Evolutionary conservation across 2,329 filamentous ascomycete genomes (phyloP).

Genomic region (Ascochyta clinopodiicola): DNA sequence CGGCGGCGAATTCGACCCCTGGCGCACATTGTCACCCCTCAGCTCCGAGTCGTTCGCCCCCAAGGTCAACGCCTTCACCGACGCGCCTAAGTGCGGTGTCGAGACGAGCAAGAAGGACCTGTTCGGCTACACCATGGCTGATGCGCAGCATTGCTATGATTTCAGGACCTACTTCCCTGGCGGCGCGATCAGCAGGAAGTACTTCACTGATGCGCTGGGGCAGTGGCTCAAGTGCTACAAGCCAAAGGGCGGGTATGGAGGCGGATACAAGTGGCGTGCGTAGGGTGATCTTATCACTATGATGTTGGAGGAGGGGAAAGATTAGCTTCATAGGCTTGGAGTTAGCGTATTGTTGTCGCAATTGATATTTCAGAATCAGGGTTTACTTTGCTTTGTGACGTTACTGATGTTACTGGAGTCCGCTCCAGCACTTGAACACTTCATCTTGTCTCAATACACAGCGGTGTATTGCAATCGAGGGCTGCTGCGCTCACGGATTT

Average conservation of each 20-base stretch:
- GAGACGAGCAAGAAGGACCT: constrained; percentile 47
- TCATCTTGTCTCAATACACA: too few relatives aligned
- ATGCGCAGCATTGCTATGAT: constrained; percentile 60
- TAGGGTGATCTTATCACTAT: background rate
- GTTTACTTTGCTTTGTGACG: too few relatives aligned
- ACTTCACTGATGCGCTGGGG: constrained; percentile 53
- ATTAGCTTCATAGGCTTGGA: background rate
- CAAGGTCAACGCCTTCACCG: constrained; percentile 46
- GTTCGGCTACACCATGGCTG: constrained; percentile 56
- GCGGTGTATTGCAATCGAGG: too few relatives aligned
- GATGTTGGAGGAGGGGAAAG: background rate
- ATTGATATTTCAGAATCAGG: too few relatives aligned
- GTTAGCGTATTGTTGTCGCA: background rate
- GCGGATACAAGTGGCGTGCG: constrained; percentile 6
- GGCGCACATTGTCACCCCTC: constrained; percentile 56
- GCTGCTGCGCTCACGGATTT: too few relatives aligned
- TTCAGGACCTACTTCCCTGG: constrained; percentile 46
- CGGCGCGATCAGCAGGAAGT: constrained; percentile 43
- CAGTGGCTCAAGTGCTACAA: constrained; percentile 56
- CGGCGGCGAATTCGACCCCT: constrained; percentile 60
- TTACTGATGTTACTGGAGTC: too few relatives aligned
- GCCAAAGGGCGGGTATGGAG: constrained; percentile 8
- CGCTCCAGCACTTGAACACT: too few relatives aligned
- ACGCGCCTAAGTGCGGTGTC: constrained; percentile 54
- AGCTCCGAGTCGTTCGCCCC: constrained; percentile 52